Evolutionary conservation across 768 basidiomycete species (phyloP), one percentile per base, ranked within the genome.

Genomic region (Boletales sp.): DNA sequence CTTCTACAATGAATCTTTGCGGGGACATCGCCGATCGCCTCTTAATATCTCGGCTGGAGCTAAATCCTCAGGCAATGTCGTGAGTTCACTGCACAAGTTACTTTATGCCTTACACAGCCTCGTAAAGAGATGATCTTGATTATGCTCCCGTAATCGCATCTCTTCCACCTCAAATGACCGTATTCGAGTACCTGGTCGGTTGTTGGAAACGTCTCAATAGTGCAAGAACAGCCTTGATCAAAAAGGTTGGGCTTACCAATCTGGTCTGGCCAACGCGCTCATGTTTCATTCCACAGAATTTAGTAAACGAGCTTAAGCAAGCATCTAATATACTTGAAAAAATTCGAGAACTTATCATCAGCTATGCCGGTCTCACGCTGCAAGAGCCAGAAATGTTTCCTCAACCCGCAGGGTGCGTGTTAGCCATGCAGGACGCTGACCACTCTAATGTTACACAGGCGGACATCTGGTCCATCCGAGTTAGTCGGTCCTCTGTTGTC

Each of bases 351-450:
- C 75, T 97, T 14, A 69, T 97, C 43, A 81, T 98, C 55, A 91
- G 87, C 49, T 97, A 97, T 70, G 81, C 86, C 11, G 94, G 94
- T 6, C 76, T 97, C 42, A 87, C 80, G 19, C 73, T 99, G 10
- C 92, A 94, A 69, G 94, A 94, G 52, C 90, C 94, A 2, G 84
- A 84, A 35, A 94, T 97, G 87, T 98, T 99, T 57, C 89, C 92
- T 42, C 91, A 97, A 57, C 94, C 94, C 10, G 48, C 69, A 46
- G 79, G 82, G 93, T 90, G 67, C 51, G 80, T 72, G 21, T 41
- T 18, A 31, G 15, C 8, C 15, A 18, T 45, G 31, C 13, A 34
- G 35, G 30, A 39, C 19, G 30, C 21, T n/a, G 18, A 34, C 21
- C 42, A 13, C 18, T 42, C 46, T 49, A 29, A 64, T 48, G 21